Percentiles rank a stretch among this genome's conserved stretches.
These are phyloP conservation scores for Tetrapisispora iriomotensis DNA, from an alignment of 805 yeast species.

Conservation along the genomic window DNA sequence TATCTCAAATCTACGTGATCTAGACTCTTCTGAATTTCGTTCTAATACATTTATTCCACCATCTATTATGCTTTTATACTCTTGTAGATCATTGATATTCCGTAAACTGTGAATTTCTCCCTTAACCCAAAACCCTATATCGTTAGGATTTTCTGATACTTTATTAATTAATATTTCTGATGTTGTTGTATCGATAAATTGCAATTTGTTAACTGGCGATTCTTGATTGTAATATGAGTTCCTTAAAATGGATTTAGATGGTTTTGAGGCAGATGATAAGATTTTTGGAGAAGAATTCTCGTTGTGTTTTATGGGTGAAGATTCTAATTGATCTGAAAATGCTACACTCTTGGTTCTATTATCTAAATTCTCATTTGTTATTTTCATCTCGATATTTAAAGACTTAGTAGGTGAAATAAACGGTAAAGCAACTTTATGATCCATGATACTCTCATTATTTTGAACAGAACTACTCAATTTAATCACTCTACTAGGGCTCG, in stretches of 20 bases:
- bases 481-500: not conserved
- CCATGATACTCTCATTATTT: not conserved
- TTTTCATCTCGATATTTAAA: not conserved
- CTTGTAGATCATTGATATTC: conserved; percentile 12
- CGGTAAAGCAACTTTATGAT: not conserved
- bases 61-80: conserved; percentile 15
- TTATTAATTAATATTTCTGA: not conserved
- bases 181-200: not conserved
- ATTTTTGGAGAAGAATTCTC: conserved; percentile 15
- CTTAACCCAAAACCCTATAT: conserved; percentile 18
- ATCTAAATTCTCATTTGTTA: not conserved
- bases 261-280: conserved; percentile 12
- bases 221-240: conserved; percentile 2
- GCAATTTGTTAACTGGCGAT: not conserved
- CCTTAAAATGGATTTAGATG: conserved; percentile 23
- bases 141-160: not conserved
- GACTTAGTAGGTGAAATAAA: not conserved
- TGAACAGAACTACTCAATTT: not conserved
- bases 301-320: conserved; percentile 15
- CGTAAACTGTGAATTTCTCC: conserved; percentile 24
- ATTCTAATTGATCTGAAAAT: conserved; percentile 24
- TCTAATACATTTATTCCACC: conserved; percentile 20
- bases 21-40: not conserved
- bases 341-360: conserved; percentile 18
- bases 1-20: conserved; percentile 19